Base-by-base conservation (phyloP, 352 stramenopile species). In the Globisporangium nodosum region DNA sequence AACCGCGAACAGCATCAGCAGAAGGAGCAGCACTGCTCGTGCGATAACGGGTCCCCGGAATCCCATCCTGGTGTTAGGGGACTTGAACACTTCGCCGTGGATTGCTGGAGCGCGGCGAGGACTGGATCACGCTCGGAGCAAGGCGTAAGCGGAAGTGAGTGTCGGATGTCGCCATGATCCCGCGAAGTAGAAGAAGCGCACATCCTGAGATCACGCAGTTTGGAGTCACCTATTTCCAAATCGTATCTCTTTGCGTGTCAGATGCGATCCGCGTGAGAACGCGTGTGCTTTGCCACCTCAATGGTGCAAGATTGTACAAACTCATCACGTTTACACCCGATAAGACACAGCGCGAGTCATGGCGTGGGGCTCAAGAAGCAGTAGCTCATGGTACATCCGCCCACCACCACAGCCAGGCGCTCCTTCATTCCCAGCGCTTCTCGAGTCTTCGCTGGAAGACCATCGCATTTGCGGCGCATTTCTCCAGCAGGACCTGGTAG, bases 401-500 rank as follows among this genome's bases (percentile, higher is more conserved):
- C 33, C 33, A 11, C 8, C 1, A 11, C 8, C 8, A 6, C 8
- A 37, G 1, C 33, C 33, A 37, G 8, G 33, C 33, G 33, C 33
- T 53, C 30, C 31, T 33, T 53, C 16, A 65, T 8, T 8, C 16
- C 46, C 53, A 59, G 47, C 20, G 39, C 27, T 49, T 51, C 30
- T 52, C 40, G 18, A 65, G 59, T 12, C 59, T 24, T 5, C 37
- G 52, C 45, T 56, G 39, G 18, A 56, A 56, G 0, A 56, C 27
- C 27, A 54, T 35, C 3, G 46, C 39, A 52, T 65, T 65, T 21
- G 11, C 13, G 21, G 51, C 21, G 37, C 59, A 58, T 16, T 40
- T 42, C 40, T 56, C 52, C 5, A 65, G 16, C n/a, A 65, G 40
- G 5, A 47, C 37, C n/a, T 50, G 30, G 18, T 63, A 63, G 1